Percentiles rank a stretch among this genome's conserved stretches.
Conservation (phyloP, 805 yeast species). For the Metschnikowia vanudenii region DNA sequence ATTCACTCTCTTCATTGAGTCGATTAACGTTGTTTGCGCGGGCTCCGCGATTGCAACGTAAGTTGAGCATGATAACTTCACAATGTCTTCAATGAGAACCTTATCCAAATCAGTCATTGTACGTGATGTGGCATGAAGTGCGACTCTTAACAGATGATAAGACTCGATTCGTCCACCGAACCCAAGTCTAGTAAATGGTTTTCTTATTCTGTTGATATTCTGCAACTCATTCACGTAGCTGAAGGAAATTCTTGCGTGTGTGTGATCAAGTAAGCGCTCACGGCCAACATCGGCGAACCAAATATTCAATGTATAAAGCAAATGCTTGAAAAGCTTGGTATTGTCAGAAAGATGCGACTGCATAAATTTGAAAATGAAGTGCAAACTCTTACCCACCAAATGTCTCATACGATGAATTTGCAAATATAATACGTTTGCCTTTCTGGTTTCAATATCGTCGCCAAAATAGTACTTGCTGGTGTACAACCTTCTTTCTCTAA, state of each 20-base stretch:
- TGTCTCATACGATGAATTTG: conserved; percentile 60
- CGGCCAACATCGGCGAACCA: conserved; percentile 83
- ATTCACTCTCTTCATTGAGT: conserved; percentile 66
- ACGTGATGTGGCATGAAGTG: conserved; percentile 70
- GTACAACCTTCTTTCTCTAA: conserved; percentile 60
- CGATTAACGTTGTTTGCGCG: conserved; percentile 66
- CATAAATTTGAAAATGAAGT: conserved; percentile 51
- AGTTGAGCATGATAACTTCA: conserved; percentile 61
- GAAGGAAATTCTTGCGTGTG: conserved; percentile 56
- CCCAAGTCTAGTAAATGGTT: conserved; percentile 74
- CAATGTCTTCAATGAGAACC: conserved; percentile 61
- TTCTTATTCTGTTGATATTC: conserved; percentile 57
- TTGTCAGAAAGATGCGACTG: conserved; percentile 56
- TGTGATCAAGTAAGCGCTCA: conserved; percentile 58
- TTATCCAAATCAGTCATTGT: conserved; percentile 66
- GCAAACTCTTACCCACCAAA: conserved; percentile 61
- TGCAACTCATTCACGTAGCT: conserved; percentile 58
- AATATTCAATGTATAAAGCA: conserved; percentile 61
- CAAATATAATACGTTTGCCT: conserved; percentile 30
- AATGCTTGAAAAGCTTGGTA: conserved; percentile 57
- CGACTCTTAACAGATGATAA: conserved; percentile 72
- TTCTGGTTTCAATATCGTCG: conserved; percentile 45
- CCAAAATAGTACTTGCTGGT: conserved; percentile 67
- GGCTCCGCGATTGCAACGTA: conserved; percentile 67
- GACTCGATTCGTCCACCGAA: conserved; percentile 72